These are phyloP conservation scores for Mycena kentingensis DNA, from an alignment of 768 basidiomycete genomes.

Conservation along the genomic window DNA sequence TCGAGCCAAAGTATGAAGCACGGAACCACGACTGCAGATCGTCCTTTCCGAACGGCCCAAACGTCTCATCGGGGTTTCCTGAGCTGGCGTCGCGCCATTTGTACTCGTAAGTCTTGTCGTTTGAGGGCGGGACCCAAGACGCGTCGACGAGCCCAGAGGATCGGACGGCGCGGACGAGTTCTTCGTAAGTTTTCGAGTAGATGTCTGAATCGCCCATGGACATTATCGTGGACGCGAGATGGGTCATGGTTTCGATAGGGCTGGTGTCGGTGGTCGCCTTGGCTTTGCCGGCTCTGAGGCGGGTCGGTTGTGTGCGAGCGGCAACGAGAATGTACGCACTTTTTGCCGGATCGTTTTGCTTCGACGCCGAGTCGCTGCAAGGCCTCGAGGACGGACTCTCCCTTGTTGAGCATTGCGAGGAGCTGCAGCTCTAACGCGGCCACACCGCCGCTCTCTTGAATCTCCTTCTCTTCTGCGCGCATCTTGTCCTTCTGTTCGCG, in stretches of 20 bases:
- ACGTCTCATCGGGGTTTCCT: constrained; percentile 51
- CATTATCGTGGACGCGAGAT: constrained; percentile 87
- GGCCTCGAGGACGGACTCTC: constrained; percentile 89
- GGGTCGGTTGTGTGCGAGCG: not conserved
- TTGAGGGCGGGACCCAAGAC: constrained; percentile 76
- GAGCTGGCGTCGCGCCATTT: constrained; percentile 67
- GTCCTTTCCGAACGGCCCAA: constrained; percentile 80
- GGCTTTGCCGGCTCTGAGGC: constrained; percentile 31
- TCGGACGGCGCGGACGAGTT: constrained; percentile 75
- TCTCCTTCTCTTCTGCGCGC: constrained; percentile 72
- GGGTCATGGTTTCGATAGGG: constrained; percentile 79
- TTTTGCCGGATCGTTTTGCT: constrained; percentile 54
- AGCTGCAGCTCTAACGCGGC: constrained; percentile 65
- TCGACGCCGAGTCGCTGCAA: constrained; percentile 79
- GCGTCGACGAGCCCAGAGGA: constrained; percentile 67
- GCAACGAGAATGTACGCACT: constrained; percentile 30
- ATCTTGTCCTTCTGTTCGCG: constrained; percentile 68
- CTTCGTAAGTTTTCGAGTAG: constrained; percentile 84
- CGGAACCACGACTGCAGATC: constrained; percentile 81
- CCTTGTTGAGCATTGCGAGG: constrained; percentile 76
- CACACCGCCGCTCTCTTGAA: constrained; percentile 68
- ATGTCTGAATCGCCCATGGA: constrained; percentile 83
- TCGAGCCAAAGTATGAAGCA: constrained; percentile 77
- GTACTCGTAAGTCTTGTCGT: constrained; percentile 78
- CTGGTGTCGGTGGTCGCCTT: constrained; percentile 36